phyloP scores from a whole-genome alignment of 441 rosid species.

The Gossypium lobatum region DNA sequence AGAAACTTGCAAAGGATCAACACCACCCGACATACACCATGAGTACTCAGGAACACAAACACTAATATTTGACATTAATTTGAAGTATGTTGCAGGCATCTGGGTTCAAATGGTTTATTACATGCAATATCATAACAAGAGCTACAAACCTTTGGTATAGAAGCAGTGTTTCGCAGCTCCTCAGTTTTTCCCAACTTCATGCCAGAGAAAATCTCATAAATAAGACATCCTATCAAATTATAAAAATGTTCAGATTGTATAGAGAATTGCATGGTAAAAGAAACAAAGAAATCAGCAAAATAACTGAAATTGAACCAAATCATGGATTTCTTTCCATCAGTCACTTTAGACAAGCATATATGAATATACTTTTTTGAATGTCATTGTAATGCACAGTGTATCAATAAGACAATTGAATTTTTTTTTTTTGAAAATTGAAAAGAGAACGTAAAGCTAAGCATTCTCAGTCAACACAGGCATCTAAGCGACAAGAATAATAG shows the following conservation, averaged over 20 bases:
- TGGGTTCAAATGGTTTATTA: neutral
- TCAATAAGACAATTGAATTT: neutral
- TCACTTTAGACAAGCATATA: neutral
- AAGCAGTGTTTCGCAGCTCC: conserved; percentile 82
- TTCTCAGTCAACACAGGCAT: neutral
- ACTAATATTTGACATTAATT: conserved; percentile 5
- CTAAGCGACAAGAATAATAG: neutral
- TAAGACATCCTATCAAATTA: conserved; percentile 67
- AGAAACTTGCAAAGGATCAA: conserved; percentile 20
- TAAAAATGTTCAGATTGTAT: conserved; percentile 17
- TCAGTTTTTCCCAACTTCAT: conserved; percentile 79
- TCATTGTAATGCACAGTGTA: neutral
- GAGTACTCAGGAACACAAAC: neutral
- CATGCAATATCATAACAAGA: conserved; percentile 10
- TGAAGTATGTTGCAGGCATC: neutral
- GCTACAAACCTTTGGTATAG: conserved; percentile 83
- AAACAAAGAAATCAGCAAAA: neutral
- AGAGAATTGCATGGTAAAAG: neutral
- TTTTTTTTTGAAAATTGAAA: neutral
- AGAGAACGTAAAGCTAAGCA: neutral
- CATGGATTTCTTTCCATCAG: neutral
- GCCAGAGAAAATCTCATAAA: conserved; percentile 88
- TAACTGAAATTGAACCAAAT: neutral
- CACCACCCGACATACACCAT: conserved; percentile 10
- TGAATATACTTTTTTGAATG: neutral